phyloP scores from a whole-genome alignment of 129 eudicot species.

The Tagetes patula region DNA sequence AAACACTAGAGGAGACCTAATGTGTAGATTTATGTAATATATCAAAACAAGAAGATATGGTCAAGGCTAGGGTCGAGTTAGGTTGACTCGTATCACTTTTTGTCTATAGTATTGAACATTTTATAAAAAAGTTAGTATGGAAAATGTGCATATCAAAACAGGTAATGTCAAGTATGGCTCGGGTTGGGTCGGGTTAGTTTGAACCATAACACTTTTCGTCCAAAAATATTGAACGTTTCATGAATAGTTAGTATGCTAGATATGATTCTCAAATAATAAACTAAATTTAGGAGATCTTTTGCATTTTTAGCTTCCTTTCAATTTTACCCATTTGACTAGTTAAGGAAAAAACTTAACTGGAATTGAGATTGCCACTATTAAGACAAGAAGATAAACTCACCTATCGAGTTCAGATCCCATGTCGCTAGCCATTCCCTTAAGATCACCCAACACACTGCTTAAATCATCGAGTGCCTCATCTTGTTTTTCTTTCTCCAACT shows the following conservation, averaged over 20 bases:
- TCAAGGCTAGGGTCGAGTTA: background rate
- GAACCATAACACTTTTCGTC: background rate
- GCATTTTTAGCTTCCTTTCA: background rate
- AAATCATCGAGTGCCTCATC: slow-evolving; percentile 76
- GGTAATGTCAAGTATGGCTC: background rate
- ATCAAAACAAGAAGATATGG: background rate
- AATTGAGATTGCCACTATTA: background rate
- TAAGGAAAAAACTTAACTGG: background rate
- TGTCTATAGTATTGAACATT: background rate
- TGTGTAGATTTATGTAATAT: background rate
- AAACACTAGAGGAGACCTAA: slow-evolving; percentile 1
- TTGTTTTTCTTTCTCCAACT: slow-evolving; percentile 87
- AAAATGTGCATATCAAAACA: background rate
- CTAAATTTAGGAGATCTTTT: background rate
- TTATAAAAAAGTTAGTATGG: background rate
- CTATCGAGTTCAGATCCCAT: slow-evolving; percentile 92
- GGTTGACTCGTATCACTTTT: background rate
- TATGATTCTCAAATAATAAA: background rate
- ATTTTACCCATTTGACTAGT: background rate
- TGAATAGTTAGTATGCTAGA: background rate
- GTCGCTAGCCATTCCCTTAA: slow-evolving; percentile 92
- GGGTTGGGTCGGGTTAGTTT: background rate
- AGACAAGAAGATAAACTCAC: slow-evolving; percentile 32
- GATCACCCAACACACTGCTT: slow-evolving; percentile 80
- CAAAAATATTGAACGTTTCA: background rate